Base-by-base conservation (phyloP, 768 basidiomycete species). In the Russula virescens region DNA sequence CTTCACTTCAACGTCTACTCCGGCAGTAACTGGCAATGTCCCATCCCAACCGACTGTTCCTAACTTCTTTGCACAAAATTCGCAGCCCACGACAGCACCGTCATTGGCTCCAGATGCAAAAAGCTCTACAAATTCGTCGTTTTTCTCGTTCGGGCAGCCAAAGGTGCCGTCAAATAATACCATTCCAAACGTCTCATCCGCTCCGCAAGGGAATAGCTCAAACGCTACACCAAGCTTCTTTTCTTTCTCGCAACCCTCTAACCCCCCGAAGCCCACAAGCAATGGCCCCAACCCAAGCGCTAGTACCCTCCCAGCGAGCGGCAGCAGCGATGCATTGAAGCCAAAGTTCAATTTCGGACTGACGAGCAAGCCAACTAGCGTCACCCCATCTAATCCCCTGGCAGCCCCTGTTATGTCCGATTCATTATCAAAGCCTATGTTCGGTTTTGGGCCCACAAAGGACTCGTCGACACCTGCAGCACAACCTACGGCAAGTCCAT, bases 11-110 rank as follows among this genome's bases (percentile, higher is more conserved):
- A 19, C 23, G 19, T 26, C 57, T 34, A 28, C 31, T 7, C 40
- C 62, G 38, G n/a, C 68, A n/a, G 43, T 66, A 1, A 58, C 57
- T 5, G 9, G 56, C 14, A 50, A 69, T 14, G n/a, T 38, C 5
- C n/a, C 60, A 34, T 48, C 67, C 21, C 26, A 67, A 23, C 40
- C 66, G 8, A 35, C 67, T 21, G 53, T 70, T 25, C 69, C 75
- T 31, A 74, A 71, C 59, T 72, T 74, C 63, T 73, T 75, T 49
- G 28, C 70, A 34, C 69, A 58, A 40, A 50, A 42, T 25, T 13
- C 56, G n/a, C 45, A 58, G 49, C 25, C 60, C 25, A 31, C 48
- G 45, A 50, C 46, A 11, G 50, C 47, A 3, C 25, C 63, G 2
- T 48, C 51, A 5, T 46, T 52, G 25, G 23, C 49, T 0, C 21